Evolutionary conservation across 1,139 yeast genomes (phyloP).

Genomic region (Zygoascus meyerae): DNA sequence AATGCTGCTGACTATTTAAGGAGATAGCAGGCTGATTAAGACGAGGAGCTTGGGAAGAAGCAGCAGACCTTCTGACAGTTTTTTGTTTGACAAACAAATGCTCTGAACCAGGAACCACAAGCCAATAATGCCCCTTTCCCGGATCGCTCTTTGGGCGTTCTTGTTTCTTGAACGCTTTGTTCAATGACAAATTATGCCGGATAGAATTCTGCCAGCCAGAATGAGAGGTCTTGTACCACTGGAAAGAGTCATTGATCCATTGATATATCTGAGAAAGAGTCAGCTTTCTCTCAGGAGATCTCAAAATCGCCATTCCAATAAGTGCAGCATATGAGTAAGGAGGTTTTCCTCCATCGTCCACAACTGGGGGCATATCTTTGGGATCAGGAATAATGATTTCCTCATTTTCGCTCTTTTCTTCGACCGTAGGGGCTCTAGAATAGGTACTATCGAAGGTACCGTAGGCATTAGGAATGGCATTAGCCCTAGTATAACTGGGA

Average conservation of each 20-base stretch:
- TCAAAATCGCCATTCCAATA: slow-evolving; percentile 88
- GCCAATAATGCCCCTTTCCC: slow-evolving; percentile 98
- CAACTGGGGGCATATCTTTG: slow-evolving; percentile 42
- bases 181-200: slow-evolving; percentile 76
- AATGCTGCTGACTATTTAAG: background rate
- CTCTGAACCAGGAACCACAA: slow-evolving; percentile 77
- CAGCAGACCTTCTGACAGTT: slow-evolving; percentile 1
- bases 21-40: slow-evolving; percentile 1
- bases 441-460: background rate
- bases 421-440: background rate
- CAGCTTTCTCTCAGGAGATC: slow-evolving; percentile 71
- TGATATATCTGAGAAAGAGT: slow-evolving; percentile 86
- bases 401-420: background rate
- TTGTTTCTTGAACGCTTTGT: slow-evolving; percentile 84
- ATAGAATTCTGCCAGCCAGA: slow-evolving; percentile 95
- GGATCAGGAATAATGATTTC: slow-evolving; percentile 31
- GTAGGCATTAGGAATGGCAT: background rate
- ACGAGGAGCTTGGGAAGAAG: slow-evolving; percentile 1
- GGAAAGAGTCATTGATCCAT: slow-evolving; percentile 88
- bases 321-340: slow-evolving; percentile 92
- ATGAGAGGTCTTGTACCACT: slow-evolving; percentile 75
- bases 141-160: slow-evolving; percentile 78
- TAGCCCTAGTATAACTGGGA: background rate
- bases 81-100: slow-evolving; percentile 60
- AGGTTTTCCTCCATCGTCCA: slow-evolving; percentile 60